Conservation (phyloP, 2,329 filamentous ascomycete species). For the Aspergillus sp. region DNA sequence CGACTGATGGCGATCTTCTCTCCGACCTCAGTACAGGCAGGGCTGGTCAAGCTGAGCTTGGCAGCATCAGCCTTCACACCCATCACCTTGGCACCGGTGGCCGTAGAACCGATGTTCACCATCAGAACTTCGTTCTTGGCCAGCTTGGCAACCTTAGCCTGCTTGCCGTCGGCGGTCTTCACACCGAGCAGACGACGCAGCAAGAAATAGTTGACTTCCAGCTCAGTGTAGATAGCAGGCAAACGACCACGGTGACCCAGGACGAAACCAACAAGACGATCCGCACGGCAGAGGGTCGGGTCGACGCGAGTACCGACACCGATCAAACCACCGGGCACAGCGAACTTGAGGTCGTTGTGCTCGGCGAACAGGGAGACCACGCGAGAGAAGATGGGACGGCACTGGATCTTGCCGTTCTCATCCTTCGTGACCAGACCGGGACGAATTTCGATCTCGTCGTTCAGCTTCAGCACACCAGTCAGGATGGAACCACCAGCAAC, state of each 20-base stretch:
- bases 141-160: slow-evolving; percentile 98
- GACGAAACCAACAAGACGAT: slow-evolving; percentile 97
- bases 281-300: slow-evolving; percentile 95
- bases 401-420: slow-evolving; percentile 88
- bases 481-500: slow-evolving; percentile 96
- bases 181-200: slow-evolving; percentile 92
- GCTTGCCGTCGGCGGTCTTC: slow-evolving; percentile 96
- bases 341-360: slow-evolving; percentile 97
- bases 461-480: slow-evolving; percentile 93
- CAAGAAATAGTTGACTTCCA: slow-evolving; percentile 99
- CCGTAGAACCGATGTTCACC: slow-evolving; percentile 98
- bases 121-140: slow-evolving; percentile 99
- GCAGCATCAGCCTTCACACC: slow-evolving; percentile 97
- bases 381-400: slow-evolving; percentile 93
- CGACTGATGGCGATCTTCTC: slow-evolving; percentile 96
- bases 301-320: slow-evolving; percentile 98
- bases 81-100: slow-evolving; percentile 94
- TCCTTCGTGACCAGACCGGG: slow-evolving; percentile 98
- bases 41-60: slow-evolving; percentile 87
- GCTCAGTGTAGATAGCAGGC: slow-evolving; percentile 95
- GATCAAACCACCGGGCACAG: slow-evolving; percentile 94
- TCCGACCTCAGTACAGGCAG: slow-evolving; percentile 93
- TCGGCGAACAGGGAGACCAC: slow-evolving; percentile 96
- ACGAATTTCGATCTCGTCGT: slow-evolving; percentile 97
- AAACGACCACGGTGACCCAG: slow-evolving; percentile 90